Percentiles rank a stretch among this genome's conserved stretches.
Evolutionary conservation across 768 basidiomycete genomes (phyloP).

Genomic region (Pisolithus albus): DNA sequence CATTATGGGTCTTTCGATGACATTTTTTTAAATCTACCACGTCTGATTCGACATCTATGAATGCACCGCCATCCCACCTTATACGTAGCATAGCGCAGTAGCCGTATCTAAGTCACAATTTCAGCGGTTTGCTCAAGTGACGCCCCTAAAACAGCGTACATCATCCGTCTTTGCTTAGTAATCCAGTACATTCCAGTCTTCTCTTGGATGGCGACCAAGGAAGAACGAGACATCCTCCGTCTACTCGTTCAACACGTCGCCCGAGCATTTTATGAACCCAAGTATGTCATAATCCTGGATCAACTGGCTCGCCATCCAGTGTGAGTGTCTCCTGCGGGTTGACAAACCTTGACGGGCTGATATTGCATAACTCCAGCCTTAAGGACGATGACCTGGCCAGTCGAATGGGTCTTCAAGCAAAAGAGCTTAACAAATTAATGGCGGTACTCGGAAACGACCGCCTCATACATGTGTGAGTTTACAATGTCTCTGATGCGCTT

Average conservation of each 20-base stretch:
- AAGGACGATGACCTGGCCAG: slow-evolving; percentile 94
- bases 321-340: slow-evolving; percentile 56
- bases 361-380: slow-evolving; percentile 42
- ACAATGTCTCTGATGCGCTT: neutral
- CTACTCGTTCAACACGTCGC: slow-evolving; percentile 90
- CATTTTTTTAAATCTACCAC: no score
- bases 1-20: no score
- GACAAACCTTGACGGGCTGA: slow-evolving; percentile 15
- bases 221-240: slow-evolving; percentile 76
- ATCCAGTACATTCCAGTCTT: no score
- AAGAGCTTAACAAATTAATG: slow-evolving; percentile 86
- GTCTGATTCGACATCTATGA: no score
- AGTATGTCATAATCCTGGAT: slow-evolving; percentile 87
- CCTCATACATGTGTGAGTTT: slow-evolving; percentile 67
- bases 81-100: no score
- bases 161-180: no score
- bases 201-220: slow-evolving; percentile 54
- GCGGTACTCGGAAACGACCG: slow-evolving; percentile 73
- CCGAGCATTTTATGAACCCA: slow-evolving; percentile 91
- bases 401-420: slow-evolving; percentile 80
- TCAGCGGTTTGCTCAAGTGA: no score
- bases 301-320: slow-evolving; percentile 88
- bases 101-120: no score
- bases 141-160: no score
- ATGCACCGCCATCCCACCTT: no score